Percentiles rank a stretch among this genome's conserved stretches.
Conservation (phyloP, 129 eudicot genomes). For the Tanacetum coccineum region DNA sequence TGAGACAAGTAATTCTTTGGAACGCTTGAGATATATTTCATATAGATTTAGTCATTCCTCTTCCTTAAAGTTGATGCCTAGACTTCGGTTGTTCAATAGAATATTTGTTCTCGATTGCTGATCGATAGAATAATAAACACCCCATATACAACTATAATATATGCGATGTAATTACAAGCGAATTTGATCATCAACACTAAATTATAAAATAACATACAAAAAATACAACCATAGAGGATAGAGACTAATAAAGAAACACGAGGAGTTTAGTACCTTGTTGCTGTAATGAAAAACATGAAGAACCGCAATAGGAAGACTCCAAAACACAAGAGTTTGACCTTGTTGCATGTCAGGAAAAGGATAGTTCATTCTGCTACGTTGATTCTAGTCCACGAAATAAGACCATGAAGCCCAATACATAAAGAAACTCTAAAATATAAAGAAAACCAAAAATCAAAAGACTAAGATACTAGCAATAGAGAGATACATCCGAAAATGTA, state of each 20-base stretch:
- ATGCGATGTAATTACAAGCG: slow-evolving; percentile 4
- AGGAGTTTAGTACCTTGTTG: too few species aligned
- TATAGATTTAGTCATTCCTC: neutral
- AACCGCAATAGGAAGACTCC: too few species aligned
- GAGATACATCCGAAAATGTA: too few species aligned
- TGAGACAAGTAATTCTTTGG: slow-evolving; percentile 8
- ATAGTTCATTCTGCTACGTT: slow-evolving; percentile 82
- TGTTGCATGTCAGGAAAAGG: slow-evolving; percentile 73
- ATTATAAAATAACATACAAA: slow-evolving; percentile 2
- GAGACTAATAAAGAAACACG: slow-evolving; percentile 16
- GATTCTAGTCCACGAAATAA: slow-evolving; percentile 94
- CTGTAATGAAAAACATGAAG: too few species aligned
- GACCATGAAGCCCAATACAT: slow-evolving; percentile 89
- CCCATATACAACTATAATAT: slow-evolving; percentile 10
- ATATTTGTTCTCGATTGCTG: slow-evolving; percentile 1
- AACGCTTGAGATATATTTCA: neutral
- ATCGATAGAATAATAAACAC: slow-evolving; percentile 8
- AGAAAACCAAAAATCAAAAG: neutral
- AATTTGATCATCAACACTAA: slow-evolving; percentile 6
- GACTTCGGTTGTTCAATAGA: neutral
- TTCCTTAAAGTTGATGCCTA: slow-evolving; percentile 5
- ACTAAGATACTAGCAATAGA: neutral
- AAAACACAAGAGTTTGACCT: too few species aligned
- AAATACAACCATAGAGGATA: neutral
- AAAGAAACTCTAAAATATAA: slow-evolving; percentile 52